Conservation (phyloP, 2,329 filamentous ascomycete species). For the Cercospora sp. region DNA sequence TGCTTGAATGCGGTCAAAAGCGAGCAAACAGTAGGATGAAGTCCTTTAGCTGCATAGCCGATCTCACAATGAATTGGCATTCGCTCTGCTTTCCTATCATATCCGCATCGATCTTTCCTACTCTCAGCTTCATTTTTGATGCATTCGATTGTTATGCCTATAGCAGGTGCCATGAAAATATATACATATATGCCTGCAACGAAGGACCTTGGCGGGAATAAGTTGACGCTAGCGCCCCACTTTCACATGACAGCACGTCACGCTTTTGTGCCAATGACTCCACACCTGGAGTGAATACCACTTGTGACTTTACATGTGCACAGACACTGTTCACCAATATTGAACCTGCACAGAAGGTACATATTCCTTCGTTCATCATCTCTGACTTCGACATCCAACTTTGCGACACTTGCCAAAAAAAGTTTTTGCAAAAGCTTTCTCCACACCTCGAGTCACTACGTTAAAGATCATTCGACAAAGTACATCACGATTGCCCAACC, state of each 20-base stretch:
- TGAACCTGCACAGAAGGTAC: not conserved
- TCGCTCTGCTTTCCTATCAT: not conserved
- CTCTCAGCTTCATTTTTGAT: not conserved
- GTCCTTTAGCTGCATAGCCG: not conserved
- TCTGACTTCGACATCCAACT: not conserved
- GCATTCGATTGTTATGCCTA: not conserved
- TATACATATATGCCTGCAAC: not conserved
- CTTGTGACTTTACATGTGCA: not conserved
- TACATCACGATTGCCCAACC: not conserved
- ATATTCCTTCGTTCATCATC: not conserved
- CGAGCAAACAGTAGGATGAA: not conserved
- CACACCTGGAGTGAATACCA: not conserved
- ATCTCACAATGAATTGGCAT: not conserved
- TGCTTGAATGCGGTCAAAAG: not conserved
- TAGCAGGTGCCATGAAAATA: not conserved
- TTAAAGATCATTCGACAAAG: not conserved
- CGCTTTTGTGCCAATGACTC: not conserved
- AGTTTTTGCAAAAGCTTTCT: conserved; percentile 4
- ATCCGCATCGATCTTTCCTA: not conserved
- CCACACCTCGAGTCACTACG: not conserved
- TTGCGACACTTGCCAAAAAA: not conserved
- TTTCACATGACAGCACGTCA: conserved; percentile 9
- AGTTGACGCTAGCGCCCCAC: not conserved
- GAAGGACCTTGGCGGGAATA: not conserved
- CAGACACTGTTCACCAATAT: no score